These are phyloP conservation scores for Echinochloa phyllopogon DNA, from an alignment of 176 grass and related monocot species.

Conservation along the genomic window DNA sequence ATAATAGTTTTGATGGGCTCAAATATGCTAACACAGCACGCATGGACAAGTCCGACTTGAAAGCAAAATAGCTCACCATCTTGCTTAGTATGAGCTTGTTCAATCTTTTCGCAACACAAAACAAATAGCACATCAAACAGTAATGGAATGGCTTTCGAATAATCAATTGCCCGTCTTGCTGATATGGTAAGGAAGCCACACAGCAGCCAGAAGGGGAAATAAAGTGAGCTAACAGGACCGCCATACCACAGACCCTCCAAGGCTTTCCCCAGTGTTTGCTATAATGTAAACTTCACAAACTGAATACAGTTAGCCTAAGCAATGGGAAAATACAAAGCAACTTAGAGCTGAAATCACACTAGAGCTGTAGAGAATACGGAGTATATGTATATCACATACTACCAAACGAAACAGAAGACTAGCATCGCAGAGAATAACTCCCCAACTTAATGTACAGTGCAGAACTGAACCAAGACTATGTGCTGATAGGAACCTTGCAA, in stretches of 20 bases:
- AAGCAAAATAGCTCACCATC: not conserved
- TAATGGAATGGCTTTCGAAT: no score
- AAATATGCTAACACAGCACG: not conserved
- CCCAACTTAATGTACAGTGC: constrained; percentile 46
- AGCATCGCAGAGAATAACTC: constrained; percentile 11
- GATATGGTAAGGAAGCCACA: not conserved
- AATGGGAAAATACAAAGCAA: constrained; percentile 21
- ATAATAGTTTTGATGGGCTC: not conserved
- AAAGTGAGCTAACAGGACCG: not conserved
- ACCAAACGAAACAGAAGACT: constrained; percentile 32
- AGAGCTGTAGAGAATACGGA: not conserved
- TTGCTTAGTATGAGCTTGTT: not conserved
- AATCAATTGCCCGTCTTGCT: constrained; percentile 7
- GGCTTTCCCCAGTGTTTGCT: constrained; percentile 9
- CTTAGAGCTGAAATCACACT: constrained; percentile 38
- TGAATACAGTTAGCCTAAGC: constrained; percentile 36
- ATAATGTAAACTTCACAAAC: constrained; percentile 20
- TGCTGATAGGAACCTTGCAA: constrained; percentile 73
- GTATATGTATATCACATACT: constrained; percentile 28
- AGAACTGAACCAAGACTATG: constrained; percentile 25
- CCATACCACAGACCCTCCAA: constrained; percentile 5
- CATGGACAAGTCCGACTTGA: not conserved
- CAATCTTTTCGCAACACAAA: not conserved
- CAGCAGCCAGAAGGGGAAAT: not conserved
- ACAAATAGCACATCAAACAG: not conserved